Evolutionary conservation across 2,329 filamentous ascomycete species (phyloP).

Genomic region (Magnaporthiopsis poae): DNA sequence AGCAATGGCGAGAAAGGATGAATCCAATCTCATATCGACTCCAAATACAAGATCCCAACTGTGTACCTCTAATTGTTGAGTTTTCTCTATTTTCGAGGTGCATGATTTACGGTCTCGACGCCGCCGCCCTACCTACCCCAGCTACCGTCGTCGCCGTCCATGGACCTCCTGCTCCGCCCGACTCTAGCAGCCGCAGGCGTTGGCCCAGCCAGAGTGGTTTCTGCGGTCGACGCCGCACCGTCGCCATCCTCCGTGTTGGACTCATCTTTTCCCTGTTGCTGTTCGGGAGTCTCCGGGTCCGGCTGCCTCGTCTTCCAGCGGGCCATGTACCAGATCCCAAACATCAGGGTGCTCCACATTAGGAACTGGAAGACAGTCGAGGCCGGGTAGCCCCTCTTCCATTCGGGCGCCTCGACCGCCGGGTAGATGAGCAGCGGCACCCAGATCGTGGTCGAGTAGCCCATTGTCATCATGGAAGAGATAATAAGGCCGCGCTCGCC

Average conservation of each 20-base stretch:
- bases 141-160: no score
- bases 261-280: neutral
- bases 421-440: constrained; percentile 33
- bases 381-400: constrained; percentile 6
- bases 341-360: constrained; percentile 6
- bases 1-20: no score
- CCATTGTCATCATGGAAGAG: constrained; percentile 34
- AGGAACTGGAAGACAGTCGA: constrained; percentile 6
- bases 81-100: neutral
- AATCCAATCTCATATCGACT: no score
- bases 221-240: neutral
- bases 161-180: neutral
- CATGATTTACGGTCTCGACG: neutral
- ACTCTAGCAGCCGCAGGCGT: neutral
- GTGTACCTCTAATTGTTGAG: neutral
- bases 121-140: no score
- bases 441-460: constrained; percentile 36
- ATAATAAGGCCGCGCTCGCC: constrained; percentile 8
- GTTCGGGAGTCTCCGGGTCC: neutral
- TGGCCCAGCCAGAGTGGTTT: neutral
- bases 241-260: neutral
- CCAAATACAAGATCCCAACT: neutral
- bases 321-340: constrained; percentile 7
- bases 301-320: constrained; percentile 6
- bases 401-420: constrained; percentile 21